Base-by-base conservation (phyloP, 2,329 filamentous ascomycete genomes). In the Acrodontium crateriforme region DNA sequence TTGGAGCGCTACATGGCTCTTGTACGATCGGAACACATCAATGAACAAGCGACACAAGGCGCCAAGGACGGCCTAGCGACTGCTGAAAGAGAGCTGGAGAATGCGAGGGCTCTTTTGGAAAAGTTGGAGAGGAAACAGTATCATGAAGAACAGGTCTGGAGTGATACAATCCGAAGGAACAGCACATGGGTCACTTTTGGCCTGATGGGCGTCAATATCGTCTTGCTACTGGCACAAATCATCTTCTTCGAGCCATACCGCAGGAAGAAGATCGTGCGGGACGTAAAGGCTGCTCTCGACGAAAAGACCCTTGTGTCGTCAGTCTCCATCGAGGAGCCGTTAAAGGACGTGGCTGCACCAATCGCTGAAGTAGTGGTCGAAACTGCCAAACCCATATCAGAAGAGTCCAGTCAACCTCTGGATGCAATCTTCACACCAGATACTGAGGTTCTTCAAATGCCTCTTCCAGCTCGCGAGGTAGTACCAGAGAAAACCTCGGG, bases 141-240 rank as follows among this genome's bases (percentile, higher is more conserved):
- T 56, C 89, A 98, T 54, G 89, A 98, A 59, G 89, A 98, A 61
- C 89, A 98, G 60, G 91, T 98, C 31, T 98, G 89, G 89, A 92
- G 82, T 49, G 89, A 98, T 53, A 87, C 92, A 44, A 98, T 98
- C 50, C 69, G 89, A 18, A 69, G 89, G 40, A 93, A 93, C 65
- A 89, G 80, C 52, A 98, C 89, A 0, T 98, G 89, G 89, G 87
- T 91, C 18, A 98, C 89, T 0, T 95, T 91, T 74, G 89, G 87
- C 1, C 61, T 98, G 36, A 98, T 98, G 89, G 87, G 87, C 14
- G 71, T 95, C 47, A 98, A 98, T 50, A 80, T 95, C 17, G 53
- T 95, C 36, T 59, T 98, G 25, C 82, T 98, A 49, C 57, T 98
- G 29, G 67, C 85, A 11, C 43, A 52, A 26, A 50, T 52, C 14